Evolutionary conservation across 805 yeast genomes (phyloP).

Genomic region (Saturnispora dispora): DNA sequence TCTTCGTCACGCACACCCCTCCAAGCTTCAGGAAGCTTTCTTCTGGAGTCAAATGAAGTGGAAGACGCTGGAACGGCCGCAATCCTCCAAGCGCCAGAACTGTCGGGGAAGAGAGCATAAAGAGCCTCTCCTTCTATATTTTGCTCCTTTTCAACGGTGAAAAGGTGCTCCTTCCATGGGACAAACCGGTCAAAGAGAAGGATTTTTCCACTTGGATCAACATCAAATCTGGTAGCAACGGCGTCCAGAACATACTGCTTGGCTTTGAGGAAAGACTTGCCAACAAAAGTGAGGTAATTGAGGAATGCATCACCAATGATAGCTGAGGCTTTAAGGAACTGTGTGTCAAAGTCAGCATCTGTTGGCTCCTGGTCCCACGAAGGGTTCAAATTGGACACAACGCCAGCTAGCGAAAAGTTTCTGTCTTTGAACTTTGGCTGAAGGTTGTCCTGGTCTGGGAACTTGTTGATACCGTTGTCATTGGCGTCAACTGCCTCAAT

Average conservation of each 20-base stretch:
- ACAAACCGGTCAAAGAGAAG: constrained; percentile 66
- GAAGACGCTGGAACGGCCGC: constrained; percentile 83
- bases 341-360: constrained; percentile 56
- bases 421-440: constrained; percentile 61
- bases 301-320: constrained; percentile 79
- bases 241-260: constrained; percentile 68
- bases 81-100: constrained; percentile 69
- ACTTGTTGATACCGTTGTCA: constrained; percentile 84
- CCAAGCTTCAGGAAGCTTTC: constrained; percentile 83
- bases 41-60: constrained; percentile 74
- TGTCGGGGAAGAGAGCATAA: constrained; percentile 75
- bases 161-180: constrained; percentile 95
- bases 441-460: constrained; percentile 40
- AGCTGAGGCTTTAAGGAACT: constrained; percentile 61
- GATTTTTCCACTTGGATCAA: constrained; percentile 64
- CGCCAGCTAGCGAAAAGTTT: constrained; percentile 66
- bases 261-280: constrained; percentile 88
- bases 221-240: constrained; percentile 46
- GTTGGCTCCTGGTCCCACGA: constrained; percentile 65
- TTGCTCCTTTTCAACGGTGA: constrained; percentile 55
- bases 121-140: constrained; percentile 47
- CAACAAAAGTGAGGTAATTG: constrained; percentile 57
- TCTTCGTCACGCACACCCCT: constrained; percentile 93
- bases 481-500: constrained; percentile 92
- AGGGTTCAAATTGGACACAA: constrained; percentile 78